phyloP scores from a whole-genome alignment of 129 eudicot genomes.

The Centrapalus pauciflorus region DNA sequence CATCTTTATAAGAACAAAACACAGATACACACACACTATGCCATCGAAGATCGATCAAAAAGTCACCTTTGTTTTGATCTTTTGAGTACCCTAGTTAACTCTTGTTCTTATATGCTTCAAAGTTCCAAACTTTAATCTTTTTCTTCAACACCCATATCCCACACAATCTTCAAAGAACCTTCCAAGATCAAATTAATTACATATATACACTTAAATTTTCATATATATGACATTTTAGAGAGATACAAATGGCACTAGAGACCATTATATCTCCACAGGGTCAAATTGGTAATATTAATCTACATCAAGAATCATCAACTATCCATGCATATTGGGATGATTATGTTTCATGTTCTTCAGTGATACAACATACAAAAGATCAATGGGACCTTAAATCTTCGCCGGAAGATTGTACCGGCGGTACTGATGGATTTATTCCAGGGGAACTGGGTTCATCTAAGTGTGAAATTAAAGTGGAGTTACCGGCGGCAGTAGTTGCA shows the following conservation, averaged over 20 bases:
- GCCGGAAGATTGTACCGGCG: conserved; percentile 31
- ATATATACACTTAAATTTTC: background rate
- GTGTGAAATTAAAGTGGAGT: background rate
- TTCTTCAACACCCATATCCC: background rate
- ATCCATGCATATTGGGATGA: conserved; percentile 18
- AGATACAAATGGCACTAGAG: conserved; percentile 49
- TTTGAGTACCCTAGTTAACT: background rate
- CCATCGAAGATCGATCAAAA: conserved; percentile 12
- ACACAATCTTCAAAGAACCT: background rate
- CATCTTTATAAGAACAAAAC: conserved; percentile 27
- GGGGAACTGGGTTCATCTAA: background rate
- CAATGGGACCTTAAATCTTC: conserved; percentile 33
- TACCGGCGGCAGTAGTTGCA: conserved; percentile 8
- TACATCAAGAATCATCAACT: conserved; percentile 8
- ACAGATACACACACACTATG: conserved; percentile 9
- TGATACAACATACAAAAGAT: conserved; percentile 19
- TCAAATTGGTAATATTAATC: conserved; percentile 15
- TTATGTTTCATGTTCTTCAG: conserved; percentile 32
- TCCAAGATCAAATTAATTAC: background rate
- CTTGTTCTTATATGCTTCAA: conserved; percentile 23
- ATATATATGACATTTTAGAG: conserved; percentile 2
- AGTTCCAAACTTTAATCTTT: background rate
- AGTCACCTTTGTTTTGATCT: conserved; percentile 24
- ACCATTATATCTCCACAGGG: conserved; percentile 47
- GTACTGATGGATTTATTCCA: background rate